Base-by-base conservation (phyloP, 2,329 filamentous ascomycete species). In the Tolypocladium sp. region DNA sequence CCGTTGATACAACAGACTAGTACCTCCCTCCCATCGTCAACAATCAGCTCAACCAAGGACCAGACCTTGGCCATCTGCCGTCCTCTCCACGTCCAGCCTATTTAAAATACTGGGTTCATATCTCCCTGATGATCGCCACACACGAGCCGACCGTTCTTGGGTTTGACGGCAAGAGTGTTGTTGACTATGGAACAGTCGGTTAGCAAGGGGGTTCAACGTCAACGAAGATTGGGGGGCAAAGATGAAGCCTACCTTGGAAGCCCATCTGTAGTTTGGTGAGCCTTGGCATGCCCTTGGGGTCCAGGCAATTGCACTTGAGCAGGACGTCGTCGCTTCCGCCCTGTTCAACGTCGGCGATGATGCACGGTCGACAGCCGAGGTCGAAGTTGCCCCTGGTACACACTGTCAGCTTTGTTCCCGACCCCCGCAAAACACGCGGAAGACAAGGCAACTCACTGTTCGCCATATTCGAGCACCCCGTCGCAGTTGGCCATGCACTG, bases 271-370 rank as follows among this genome's bases (percentile, higher is more conserved):
- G 42, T 15, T 52, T 44, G 3, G 66, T 64, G 42, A 61, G 64
- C 33, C 17, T 54, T 2, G 60, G 62, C 12, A 59, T 40, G 2
- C 40, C 55, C 7, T 41, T 55, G 30, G n/a, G 35, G 55, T 58
- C 58, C 5, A 64, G 38, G 41, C 65, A 69, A 25, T 61, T 63
- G 46, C 66, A 67, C 59, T 63, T 63, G 53, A 67, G 58, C 9
- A 62, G 37, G 12, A 63, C 44, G 22, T 57, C 56, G 20, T 46
- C 35, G 4, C 17, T 57, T 44, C 12, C 40, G 15, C 15, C 38
- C 38, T 20, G 15, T 6, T 40, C 38, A 17, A 20, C 20, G 20
- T 54, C 38, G 38, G 57, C 42, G 27, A 69, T 44, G 35, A 61
- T 60, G 46, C 67, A 69, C 0, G 64, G 65, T 22, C 63, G 60